Evolutionary conservation across 805 yeast genomes (phyloP).

Genomic region (Tanozyma kutaoensis): DNA sequence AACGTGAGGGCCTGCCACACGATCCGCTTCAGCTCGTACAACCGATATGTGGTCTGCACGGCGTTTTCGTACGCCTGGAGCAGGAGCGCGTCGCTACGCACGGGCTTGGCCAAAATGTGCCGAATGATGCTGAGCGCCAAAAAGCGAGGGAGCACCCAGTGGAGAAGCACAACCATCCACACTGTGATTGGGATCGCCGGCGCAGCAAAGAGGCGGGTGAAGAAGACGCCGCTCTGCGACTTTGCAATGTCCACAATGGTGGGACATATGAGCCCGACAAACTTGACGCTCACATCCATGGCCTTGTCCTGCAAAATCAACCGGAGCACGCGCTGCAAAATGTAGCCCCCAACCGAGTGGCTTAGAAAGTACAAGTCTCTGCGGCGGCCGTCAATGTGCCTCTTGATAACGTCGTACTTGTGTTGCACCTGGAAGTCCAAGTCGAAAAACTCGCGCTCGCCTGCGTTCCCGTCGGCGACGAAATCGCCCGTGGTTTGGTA

Average conservation of each 20-base stretch:
- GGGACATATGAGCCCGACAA: conserved; percentile 57
- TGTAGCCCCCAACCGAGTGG: conserved; percentile 63
- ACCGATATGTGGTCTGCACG: conserved; percentile 24
- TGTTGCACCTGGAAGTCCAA: conserved; percentile 48
- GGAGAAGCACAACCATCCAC: conserved; percentile 13
- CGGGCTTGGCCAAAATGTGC: conserved; percentile 13
- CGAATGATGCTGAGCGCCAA: conserved; percentile 10
- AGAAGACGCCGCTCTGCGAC: conserved; percentile 19
- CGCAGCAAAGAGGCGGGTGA: conserved; percentile 16
- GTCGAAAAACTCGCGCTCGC: conserved; percentile 14
- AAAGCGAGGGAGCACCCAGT: conserved; percentile 14
- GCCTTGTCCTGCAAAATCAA: conserved; percentile 10
- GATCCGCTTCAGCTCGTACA: conserved; percentile 28
- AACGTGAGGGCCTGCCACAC: conserved; percentile 41
- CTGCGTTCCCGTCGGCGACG: conserved; percentile 6
- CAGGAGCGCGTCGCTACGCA: conserved; percentile 7
- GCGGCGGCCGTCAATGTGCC: conserved; percentile 12
- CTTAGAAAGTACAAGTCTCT: conserved; percentile 37
- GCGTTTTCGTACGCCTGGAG: conserved; percentile 21
- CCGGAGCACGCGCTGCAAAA: conserved; percentile 39
- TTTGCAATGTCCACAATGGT: conserved; percentile 51
- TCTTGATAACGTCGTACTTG: conserved; percentile 35
- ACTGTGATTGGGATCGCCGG: no score
- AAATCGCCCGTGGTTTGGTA: conserved; percentile 19
- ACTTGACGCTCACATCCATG: conserved; percentile 17